Evolutionary conservation across 1,284 basidiomycete species (phyloP).

Genomic region (Ustilago crameri): DNA sequence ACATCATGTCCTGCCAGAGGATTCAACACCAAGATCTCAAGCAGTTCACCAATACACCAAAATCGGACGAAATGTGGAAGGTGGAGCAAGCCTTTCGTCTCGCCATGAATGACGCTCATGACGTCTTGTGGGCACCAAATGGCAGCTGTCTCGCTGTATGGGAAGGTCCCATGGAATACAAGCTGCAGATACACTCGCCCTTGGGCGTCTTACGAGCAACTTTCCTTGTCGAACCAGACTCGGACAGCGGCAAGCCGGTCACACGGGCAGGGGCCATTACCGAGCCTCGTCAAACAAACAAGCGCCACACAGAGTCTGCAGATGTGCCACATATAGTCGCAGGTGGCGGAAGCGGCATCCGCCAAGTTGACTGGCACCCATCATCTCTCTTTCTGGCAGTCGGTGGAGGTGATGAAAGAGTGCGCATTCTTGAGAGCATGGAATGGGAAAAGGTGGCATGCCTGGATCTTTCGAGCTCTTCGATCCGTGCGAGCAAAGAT

Average conservation of each 20-base stretch:
- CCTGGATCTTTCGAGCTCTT: constrained; percentile 27
- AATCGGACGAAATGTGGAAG: constrained; percentile 38
- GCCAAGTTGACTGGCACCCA: constrained; percentile 64
- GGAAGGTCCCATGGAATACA: constrained; percentile 81
- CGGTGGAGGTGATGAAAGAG: constrained; percentile 66
- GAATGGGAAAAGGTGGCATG: constrained; percentile 38
- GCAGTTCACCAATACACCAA: constrained; percentile 23
- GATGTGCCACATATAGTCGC: constrained; percentile 29
- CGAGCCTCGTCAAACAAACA: constrained; percentile 22
- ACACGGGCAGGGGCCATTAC: constrained; percentile 15
- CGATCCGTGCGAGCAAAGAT: constrained; percentile 18
- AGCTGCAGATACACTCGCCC: constrained; percentile 79
- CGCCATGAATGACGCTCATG: constrained; percentile 79
- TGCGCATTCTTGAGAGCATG: constrained; percentile 47
- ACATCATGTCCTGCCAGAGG: constrained; percentile 32
- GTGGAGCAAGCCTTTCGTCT: constrained; percentile 78
- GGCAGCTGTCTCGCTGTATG: constrained; percentile 83
- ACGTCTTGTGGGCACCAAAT: constrained; percentile 81
- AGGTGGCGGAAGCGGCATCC: constrained; percentile 64
- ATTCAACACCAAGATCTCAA: constrained; percentile 21
- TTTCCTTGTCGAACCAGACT: constrained; percentile 70
- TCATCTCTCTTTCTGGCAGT: constrained; percentile 64
- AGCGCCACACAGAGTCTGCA: constrained; percentile 14
- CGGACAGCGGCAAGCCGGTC: constrained; percentile 23
- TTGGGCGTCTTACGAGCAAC: constrained; percentile 77